Percentiles rank a stretch among this genome's conserved stretches.
These are phyloP conservation scores for Coelastrella sp. DNA, from an alignment of 139 green algal genomes.

Conservation along the genomic window DNA sequence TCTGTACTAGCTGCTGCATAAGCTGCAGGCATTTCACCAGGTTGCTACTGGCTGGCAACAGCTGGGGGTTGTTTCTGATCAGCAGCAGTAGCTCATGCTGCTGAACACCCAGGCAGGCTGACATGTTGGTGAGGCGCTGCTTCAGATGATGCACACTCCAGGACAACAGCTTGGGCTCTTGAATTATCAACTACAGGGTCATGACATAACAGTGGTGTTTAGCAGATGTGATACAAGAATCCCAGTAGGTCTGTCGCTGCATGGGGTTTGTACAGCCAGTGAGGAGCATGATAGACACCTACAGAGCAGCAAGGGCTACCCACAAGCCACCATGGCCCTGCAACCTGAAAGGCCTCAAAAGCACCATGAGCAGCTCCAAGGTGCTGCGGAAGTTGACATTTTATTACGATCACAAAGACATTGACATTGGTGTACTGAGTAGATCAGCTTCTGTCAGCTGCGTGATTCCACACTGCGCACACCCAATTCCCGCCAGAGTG, in stretches of 20 bases:
- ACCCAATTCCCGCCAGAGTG: neutral
- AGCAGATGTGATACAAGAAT: neutral
- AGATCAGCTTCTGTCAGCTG: neutral
- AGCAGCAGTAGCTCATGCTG: conserved; percentile 13
- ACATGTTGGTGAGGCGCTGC: conserved; percentile 4
- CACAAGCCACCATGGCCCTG: too few relatives aligned
- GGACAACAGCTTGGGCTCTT: conserved; percentile 7
- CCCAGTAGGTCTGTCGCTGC: neutral
- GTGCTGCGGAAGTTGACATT: too few relatives aligned
- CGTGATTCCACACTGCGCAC: neutral
- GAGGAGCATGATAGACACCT: too few relatives aligned
- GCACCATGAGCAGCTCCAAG: too few relatives aligned
- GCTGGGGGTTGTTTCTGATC: conserved; percentile 18
- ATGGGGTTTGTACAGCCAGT: too few relatives aligned
- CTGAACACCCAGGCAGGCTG: neutral
- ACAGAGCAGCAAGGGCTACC: too few relatives aligned
- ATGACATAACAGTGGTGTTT: neutral
- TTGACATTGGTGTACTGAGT: too few relatives aligned
- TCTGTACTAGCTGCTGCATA: conserved; percentile 37
- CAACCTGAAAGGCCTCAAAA: too few relatives aligned
- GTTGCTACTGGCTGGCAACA: conserved; percentile 37
- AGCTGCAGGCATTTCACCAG: neutral
- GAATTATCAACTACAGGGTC: neutral
- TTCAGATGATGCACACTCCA: neutral
- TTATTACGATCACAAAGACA: too few relatives aligned